Evolutionary conservation across 1,139 yeast genomes (phyloP).

Genomic region (Entelexis sorbosivorans): DNA sequence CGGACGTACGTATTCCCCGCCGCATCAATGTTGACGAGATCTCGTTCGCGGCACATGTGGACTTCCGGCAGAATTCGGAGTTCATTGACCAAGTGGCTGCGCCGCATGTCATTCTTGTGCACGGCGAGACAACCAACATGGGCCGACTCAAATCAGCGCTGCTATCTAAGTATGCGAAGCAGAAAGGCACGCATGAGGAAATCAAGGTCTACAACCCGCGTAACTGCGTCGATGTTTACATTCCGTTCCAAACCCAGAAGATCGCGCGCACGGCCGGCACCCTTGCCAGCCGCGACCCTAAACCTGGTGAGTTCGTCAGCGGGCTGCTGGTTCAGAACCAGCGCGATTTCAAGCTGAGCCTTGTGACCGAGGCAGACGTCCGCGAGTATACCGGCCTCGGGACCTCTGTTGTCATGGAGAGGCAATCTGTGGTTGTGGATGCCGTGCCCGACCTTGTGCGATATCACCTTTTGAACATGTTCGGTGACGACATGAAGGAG

Average conservation of each 20-base stretch:
- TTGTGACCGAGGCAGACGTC: slow-evolving; percentile 73
- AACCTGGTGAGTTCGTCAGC: slow-evolving; percentile 43
- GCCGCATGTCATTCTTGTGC: slow-evolving; percentile 67
- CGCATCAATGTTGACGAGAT: slow-evolving; percentile 85
- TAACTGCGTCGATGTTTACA: slow-evolving; percentile 69
- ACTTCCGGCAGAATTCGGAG: slow-evolving; percentile 82
- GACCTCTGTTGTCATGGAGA: slow-evolving; percentile 73
- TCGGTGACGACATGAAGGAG: slow-evolving; percentile 64
- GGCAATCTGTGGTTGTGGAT: slow-evolving; percentile 64
- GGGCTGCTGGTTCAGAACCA: slow-evolving; percentile 79
- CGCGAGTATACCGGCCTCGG: slow-evolving; percentile 82
- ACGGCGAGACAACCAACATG: slow-evolving; percentile 98
- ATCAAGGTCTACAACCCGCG: slow-evolving; percentile 89
- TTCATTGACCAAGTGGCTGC: slow-evolving; percentile 86
- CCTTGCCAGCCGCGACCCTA: slow-evolving; percentile 42
- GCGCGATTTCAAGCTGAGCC: slow-evolving; percentile 75
- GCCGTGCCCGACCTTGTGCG: slow-evolving; percentile 70
- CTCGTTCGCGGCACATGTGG: slow-evolving; percentile 98
- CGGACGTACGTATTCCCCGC: slow-evolving; percentile 77
- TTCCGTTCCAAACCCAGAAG: slow-evolving; percentile 73
- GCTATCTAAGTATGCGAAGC: slow-evolving; percentile 68
- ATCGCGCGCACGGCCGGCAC: slow-evolving; percentile 78
- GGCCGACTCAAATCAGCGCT: slow-evolving; percentile 91
- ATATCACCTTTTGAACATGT: slow-evolving; percentile 94
- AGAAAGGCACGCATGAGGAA: slow-evolving; percentile 80